Evolutionary conservation across 176 grass and related monocot species (phyloP).

Genomic region (Triticum turgidum): DNA sequence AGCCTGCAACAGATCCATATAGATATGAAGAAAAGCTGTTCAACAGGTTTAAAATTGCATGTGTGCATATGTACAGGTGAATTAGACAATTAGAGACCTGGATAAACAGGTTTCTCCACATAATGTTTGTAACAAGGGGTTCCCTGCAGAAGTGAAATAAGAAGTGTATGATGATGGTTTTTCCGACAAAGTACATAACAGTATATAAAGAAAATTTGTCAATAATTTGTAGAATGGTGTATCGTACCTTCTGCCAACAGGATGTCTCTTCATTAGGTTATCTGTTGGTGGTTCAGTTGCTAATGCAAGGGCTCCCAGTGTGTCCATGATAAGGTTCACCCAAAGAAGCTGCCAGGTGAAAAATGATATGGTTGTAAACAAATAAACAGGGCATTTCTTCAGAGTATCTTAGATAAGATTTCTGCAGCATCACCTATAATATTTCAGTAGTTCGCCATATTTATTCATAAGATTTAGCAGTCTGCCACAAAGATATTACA

Average conservation of each 20-base stretch:
- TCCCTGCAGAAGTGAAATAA: slow-evolving; percentile 49
- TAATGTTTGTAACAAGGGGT: slow-evolving; percentile 62
- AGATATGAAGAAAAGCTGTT: slow-evolving; percentile 1
- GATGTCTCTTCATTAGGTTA: slow-evolving; percentile 60
- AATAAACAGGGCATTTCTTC: neutral
- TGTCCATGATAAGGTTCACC: slow-evolving; percentile 82
- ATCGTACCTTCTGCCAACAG: slow-evolving; percentile 62
- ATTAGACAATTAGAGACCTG: slow-evolving; percentile 39
- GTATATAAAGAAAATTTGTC: neutral
- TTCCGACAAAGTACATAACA: slow-evolving; percentile 1
- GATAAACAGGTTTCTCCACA: slow-evolving; percentile 69
- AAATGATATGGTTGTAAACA: neutral
- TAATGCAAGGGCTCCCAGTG: slow-evolving; percentile 75
- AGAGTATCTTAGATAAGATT: neutral
- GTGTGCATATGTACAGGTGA: neutral
- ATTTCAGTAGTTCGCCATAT: neutral
- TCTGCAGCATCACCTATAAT: neutral
- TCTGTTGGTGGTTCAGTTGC: slow-evolving; percentile 73
- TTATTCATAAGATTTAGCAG: no score
- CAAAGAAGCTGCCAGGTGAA: slow-evolving; percentile 51
- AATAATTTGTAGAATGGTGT: neutral
- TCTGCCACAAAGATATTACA: neutral
- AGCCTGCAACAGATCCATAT: slow-evolving; percentile 37
- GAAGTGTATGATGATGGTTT: neutral
- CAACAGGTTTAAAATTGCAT: neutral